Evolutionary conservation across 495 filamentous ascomycete genomes (phyloP).

Genomic region (Hypoxylon lenormandii): DNA sequence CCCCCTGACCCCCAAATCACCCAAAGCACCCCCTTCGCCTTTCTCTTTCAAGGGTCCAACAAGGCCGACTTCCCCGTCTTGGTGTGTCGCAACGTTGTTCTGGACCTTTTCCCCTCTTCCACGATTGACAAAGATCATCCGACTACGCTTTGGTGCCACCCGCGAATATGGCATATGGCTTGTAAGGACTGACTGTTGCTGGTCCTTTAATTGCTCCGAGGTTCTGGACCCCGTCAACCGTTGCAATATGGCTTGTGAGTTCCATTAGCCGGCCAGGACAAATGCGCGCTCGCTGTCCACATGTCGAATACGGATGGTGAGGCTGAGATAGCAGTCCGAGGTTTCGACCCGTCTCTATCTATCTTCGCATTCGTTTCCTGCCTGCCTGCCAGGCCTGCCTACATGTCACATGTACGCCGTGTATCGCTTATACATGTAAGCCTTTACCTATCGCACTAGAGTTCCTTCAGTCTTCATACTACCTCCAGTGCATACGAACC

Average conservation of each 20-base stretch:
- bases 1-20: not conserved
- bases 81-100: slow-evolving; percentile 43
- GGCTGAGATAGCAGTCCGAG: slow-evolving; percentile 37
- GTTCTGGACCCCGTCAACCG: slow-evolving; percentile 38
- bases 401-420: too few species aligned
- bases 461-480: too few species aligned
- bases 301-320: slow-evolving; percentile 19
- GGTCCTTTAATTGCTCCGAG: slow-evolving; percentile 29
- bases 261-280: slow-evolving; percentile 32
- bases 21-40: slow-evolving; percentile 12
- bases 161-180: slow-evolving; percentile 15
- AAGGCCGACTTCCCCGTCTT: slow-evolving; percentile 28
- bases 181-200: slow-evolving; percentile 20
- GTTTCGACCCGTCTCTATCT: slow-evolving; percentile 25
- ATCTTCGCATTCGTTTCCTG: not conserved
- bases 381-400: too few species aligned
- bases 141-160: slow-evolving; percentile 32
- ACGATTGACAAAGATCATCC: slow-evolving; percentile 46
- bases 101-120: slow-evolving; percentile 48
- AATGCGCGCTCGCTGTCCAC: slow-evolving; percentile 13
- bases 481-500: not conserved
- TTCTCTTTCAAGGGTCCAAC: slow-evolving; percentile 25
- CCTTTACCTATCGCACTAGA: too few species aligned
- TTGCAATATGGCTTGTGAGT: slow-evolving; percentile 19
- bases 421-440: too few species aligned